Evolutionary conservation across 2,329 filamentous ascomycete genomes (phyloP), one percentile per base, ranked within the genome.

Genomic region (Canariomyces notabilis): DNA sequence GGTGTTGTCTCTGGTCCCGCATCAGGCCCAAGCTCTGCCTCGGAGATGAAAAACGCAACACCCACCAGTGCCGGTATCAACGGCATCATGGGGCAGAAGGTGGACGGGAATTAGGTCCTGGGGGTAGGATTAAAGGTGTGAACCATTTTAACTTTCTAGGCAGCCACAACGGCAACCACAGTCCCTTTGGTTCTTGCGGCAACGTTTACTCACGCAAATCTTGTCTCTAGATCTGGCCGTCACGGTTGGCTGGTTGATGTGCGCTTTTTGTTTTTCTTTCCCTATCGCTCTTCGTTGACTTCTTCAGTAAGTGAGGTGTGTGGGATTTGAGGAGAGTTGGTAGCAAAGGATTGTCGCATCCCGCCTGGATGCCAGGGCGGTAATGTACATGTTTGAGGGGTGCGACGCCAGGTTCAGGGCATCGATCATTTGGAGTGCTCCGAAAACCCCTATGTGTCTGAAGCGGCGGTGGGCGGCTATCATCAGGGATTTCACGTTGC

Each of bases 11-110:
- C 65, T 14, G 63, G 68, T 1, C 62, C 67, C 12, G 68, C 66
- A 5, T 67, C 73, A 8, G 73, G 68, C 1, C 68, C 72, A 7
- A 74, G 68, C 1, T 68, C 76, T 12, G 69, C 72, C 8, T 64
- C 70, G 12, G 78, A 82, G 34, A 64, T 68, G 36, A 82, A 81
- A 64, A 76, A 66, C 55, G 65, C 66, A 5, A 71, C 75, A 20
- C 74, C 79, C 0, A 69, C 72, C 0, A 72, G 66, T 44, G 67
- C 70, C 5, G 60, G 66, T 40, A 68, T 75, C 40, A 79, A 77
- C 46, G 74, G 74, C 31, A 63, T 72, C 46, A 67, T 71, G 58
- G 68, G 64, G 6, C 64, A 73, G 15, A 79, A 79, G 65, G 60
- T 70, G 32, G 76, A 80, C 58, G 62, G 61, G 12, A 59, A 55